A percentile compares a stretch with the other conserved stretches of the same genome.
Evolutionary conservation across 2,329 filamentous ascomycete genomes (phyloP).

Genomic region (Catunica adiposa): DNA sequence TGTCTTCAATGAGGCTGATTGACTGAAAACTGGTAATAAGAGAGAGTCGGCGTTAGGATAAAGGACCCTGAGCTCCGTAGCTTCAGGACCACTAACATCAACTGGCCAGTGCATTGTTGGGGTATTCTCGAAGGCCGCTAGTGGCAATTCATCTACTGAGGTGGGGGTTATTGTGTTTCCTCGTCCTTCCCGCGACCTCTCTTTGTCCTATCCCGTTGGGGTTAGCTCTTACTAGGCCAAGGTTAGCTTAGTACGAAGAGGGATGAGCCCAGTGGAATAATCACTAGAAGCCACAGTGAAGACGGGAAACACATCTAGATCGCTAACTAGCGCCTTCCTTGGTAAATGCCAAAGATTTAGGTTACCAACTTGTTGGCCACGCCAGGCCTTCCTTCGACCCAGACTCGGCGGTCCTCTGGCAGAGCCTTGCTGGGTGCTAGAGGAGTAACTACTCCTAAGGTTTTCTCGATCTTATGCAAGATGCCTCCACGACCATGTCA

Average conservation of each 20-base stretch:
- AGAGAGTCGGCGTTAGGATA: neutral
- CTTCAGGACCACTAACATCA: neutral
- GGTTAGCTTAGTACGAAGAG: too few relatives aligned
- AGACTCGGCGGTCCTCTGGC: neutral
- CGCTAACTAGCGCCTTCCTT: too few relatives aligned
- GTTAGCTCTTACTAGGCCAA: too few relatives aligned
- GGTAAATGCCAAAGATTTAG: too few relatives aligned
- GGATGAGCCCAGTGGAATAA: neutral
- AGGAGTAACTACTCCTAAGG: neutral
- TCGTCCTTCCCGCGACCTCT: neutral
- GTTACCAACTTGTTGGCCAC: neutral
- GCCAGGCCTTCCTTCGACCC: neutral
- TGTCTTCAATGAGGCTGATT: neutral
- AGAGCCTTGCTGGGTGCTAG: neutral
- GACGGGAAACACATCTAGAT: too few relatives aligned
- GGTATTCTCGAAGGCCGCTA: constrained; percentile 1
- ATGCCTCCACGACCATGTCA: neutral
- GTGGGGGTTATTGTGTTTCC: neutral
- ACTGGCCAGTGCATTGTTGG: neutral
- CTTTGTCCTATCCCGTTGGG: neutral
- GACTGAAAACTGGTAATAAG: neutral
- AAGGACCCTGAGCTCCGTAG: neutral
- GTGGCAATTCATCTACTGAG: neutral
- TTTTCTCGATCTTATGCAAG: neutral
- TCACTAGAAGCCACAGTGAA: neutral